Conservation (phyloP, 208 protist genomes). For the Wallacemonas sp. region DNA sequence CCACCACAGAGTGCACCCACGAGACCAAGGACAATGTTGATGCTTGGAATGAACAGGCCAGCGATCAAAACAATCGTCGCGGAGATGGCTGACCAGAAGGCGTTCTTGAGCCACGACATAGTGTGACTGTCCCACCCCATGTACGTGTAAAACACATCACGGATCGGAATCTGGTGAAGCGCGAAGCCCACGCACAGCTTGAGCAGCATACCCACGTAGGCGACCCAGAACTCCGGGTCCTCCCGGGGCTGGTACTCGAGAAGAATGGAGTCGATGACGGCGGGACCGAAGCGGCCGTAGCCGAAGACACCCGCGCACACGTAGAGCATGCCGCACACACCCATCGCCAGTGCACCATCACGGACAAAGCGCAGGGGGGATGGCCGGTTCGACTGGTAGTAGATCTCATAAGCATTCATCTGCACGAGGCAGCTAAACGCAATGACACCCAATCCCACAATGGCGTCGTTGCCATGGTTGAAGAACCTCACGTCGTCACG, state of each 20-base stretch:
- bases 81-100: slow-evolving; percentile 26
- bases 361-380: slow-evolving; percentile 41
- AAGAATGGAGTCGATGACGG: slow-evolving; percentile 50
- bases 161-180: slow-evolving; percentile 53
- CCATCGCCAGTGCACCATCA: slow-evolving; percentile 27
- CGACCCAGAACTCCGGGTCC: slow-evolving; percentile 39
- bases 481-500: slow-evolving; percentile 34
- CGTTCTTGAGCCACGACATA: slow-evolving; percentile 56
- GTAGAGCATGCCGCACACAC: slow-evolving; percentile 55
- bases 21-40: slow-evolving; percentile 75
- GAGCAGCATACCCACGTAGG: slow-evolving; percentile 62
- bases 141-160: slow-evolving; percentile 60
- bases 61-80: slow-evolving; percentile 29
- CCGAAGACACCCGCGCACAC: slow-evolving; percentile 70
- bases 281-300: slow-evolving; percentile 59
- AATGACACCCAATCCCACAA: slow-evolving; percentile 44
- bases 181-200: slow-evolving; percentile 75
- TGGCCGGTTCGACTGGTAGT: slow-evolving; percentile 40
- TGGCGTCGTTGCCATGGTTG: slow-evolving; percentile 26
- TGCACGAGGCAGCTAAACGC: slow-evolving; percentile 66
- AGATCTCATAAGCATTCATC: slow-evolving; percentile 59
- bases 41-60: slow-evolving; percentile 63
- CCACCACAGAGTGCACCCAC: slow-evolving; percentile 41
- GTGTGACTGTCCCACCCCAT: slow-evolving; percentile 40
- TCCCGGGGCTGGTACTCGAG: slow-evolving; percentile 57